Evolutionary conservation across 371 early-diverging fungal species (phyloP), one percentile per base, ranked within the genome.

Genomic region (Choanephora cucurbitarum): DNA sequence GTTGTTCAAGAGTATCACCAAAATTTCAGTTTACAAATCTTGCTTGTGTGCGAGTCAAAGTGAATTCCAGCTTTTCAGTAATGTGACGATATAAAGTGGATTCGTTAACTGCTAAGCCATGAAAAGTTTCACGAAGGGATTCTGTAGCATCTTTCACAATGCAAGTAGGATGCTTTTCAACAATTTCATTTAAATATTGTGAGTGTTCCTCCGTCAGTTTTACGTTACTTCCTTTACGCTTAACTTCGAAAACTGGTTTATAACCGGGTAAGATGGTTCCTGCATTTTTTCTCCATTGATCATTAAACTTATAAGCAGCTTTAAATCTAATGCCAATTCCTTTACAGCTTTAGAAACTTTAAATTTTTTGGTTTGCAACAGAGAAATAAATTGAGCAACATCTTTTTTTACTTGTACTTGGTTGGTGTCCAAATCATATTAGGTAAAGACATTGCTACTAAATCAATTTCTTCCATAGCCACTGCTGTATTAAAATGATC

Each of bases 1-100:
- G 54, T 44, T 50, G 47, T 52, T 56, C 44, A 53, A 54, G 17
- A 8, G 53, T 58, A 49, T 61, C 58, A 21, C 58, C 59, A 42
- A 52, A 55, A 39, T 66, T 62, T 31, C 50, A 37, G 21, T 58
- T 33, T 52, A 46, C 61, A 23, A 49, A 21, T 2, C 55, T 60
- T 44, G 61, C 33, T 60, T 60, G 61, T 24, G 62, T 59, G 17
- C 59, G 59, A 44, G 59, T 58, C 15, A 67, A 48, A 22, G 59
- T 56, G 44, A 67, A 60, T 42, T 58, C 33, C 0, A 62, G 47
- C 41, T 62, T 67, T n/a, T 62, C 43, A 43, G 55, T 57, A 18
- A 67, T 53, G 33, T 62, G 62, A 44, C 59, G 57, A 47, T 59
- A 54, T 22, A 62, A 57, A 43, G 49, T 54, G 15, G 58, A 64